Evolutionary conservation across 345 rosid species (phyloP).

Genomic region (Firmiana major): DNA sequence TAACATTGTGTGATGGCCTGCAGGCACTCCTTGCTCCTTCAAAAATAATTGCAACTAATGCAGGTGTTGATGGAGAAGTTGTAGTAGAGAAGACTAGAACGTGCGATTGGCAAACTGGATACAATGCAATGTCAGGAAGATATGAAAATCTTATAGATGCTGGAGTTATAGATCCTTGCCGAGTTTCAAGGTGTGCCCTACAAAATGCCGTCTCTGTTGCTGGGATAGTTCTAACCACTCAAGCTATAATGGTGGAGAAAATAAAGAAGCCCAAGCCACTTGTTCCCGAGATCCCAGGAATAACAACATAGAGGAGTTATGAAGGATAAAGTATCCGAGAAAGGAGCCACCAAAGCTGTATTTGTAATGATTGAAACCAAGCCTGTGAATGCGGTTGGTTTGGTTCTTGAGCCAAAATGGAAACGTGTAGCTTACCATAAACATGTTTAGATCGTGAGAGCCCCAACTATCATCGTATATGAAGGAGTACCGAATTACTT

Average conservation of each 20-base stretch:
- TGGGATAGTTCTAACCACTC: slow-evolving; percentile 67
- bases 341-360: neutral
- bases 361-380: neutral
- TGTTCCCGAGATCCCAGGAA: slow-evolving; percentile 72
- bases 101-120: slow-evolving; percentile 64
- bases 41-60: slow-evolving; percentile 69
- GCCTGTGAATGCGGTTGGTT: neutral
- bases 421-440: neutral
- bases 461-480: neutral
- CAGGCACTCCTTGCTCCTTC: slow-evolving; percentile 86
- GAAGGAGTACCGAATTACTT: neutral
- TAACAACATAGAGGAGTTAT: slow-evolving; percentile 22
- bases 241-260: slow-evolving; percentile 79
- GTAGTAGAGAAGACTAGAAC: slow-evolving; percentile 67
- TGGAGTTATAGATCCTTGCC: slow-evolving; percentile 74
- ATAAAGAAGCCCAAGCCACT: slow-evolving; percentile 55
- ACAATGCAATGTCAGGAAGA: slow-evolving; percentile 62
- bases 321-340: neutral
- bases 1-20: neutral
- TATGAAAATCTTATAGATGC: slow-evolving; percentile 54
- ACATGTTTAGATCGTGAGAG: neutral
- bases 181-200: slow-evolving; percentile 64
- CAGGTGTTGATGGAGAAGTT: slow-evolving; percentile 69
- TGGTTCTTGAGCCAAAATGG: neutral
- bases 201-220: slow-evolving; percentile 82